Conservation (phyloP, 257 asterid species). For the Asclepias syriaca region DNA sequence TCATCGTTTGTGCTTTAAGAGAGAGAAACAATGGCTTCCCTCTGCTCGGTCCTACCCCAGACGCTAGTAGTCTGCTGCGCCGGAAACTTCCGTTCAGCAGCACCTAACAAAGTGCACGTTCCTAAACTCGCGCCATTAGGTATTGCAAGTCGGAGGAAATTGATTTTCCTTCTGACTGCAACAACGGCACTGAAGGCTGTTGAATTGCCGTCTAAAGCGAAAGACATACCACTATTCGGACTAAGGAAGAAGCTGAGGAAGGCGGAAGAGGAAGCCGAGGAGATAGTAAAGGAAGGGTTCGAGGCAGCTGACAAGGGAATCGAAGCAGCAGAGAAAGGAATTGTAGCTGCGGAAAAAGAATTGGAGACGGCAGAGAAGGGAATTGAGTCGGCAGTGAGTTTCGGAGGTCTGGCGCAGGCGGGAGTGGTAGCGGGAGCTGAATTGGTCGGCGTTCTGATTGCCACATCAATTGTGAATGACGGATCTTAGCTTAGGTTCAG, state of each 20-base stretch:
- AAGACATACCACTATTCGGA: conserved; percentile 74
- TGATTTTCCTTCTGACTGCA: conserved; percentile 51
- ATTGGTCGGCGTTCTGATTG: conserved; percentile 51
- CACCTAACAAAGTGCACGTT: conserved; percentile 15
- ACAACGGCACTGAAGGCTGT: conserved; percentile 49
- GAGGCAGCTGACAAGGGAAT: conserved; percentile 67
- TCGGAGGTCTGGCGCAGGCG: conserved; percentile 73
- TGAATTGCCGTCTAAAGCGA: conserved; percentile 61
- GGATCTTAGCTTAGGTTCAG: conserved; percentile 60
- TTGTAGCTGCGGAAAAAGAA: conserved; percentile 54
- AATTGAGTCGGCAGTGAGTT: conserved; percentile 44
- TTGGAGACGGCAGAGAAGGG: conserved; percentile 49
- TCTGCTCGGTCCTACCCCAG: conserved; percentile 38
- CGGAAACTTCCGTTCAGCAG: conserved; percentile 23
- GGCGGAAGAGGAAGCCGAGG: conserved; percentile 66
- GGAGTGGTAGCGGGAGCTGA: conserved; percentile 73
- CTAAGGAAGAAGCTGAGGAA: conserved; percentile 52
- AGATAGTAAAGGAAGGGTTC: conserved; percentile 71
- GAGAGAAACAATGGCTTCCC: conserved; percentile 48
- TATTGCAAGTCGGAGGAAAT: conserved; percentile 59
- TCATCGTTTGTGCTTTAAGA: not conserved
- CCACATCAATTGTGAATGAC: conserved; percentile 62
- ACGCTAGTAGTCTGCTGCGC: conserved; percentile 24
- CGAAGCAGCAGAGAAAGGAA: conserved; percentile 8
- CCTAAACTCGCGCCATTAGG: conserved; percentile 22